Evolutionary conservation across 2,329 filamentous ascomycete genomes (phyloP), one percentile per base, ranked within the genome.

Genomic region (Berkeleyomyces basicola): DNA sequence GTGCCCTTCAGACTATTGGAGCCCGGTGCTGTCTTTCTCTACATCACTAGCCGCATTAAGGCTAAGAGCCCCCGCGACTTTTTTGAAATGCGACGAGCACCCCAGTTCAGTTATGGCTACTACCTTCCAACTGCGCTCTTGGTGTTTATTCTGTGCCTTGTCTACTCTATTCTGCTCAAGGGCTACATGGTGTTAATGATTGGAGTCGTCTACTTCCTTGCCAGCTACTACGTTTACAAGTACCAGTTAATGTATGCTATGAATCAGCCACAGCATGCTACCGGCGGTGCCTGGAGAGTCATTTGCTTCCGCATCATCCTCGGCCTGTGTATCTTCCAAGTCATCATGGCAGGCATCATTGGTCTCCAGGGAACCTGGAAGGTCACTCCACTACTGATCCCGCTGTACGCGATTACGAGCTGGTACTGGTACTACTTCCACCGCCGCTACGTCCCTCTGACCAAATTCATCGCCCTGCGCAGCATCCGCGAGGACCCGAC

Each of bases 201-300:
- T 58, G 93, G 93, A 3, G 76, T 92, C 58, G 76, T 89, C 10
- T 99, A 95, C 73, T 95, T 95, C 68, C 71, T 82, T 23, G 81
- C 95, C 11, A 90, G 90, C 23, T 87, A 89, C 71, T 92, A 92
- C 70, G 88, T 89, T 40, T 95, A 95, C 80, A 96, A 96, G 72
- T 99, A 99, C 74, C 95, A 99, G 76, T 78, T 99, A 3, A 79
- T 99, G 3, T 99, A 99, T 72, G 90, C 93, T 40, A 99, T 99
- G 93, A 91, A 97, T 69, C 92, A 97, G 71, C 88, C 90, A 14
- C 90, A 95, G 70, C 90, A 96, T 71, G 90, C 90, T 14, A 97
- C 92, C 0, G 95, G 95, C 23, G 85, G 87, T 65, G 90, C 91
- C 3, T 99, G 93, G 93, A 86, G 88, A 58, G 95, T 99, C 81